Conservation (phyloP, 306 rosid species). For the Heteromeles arbutifolia region DNA sequence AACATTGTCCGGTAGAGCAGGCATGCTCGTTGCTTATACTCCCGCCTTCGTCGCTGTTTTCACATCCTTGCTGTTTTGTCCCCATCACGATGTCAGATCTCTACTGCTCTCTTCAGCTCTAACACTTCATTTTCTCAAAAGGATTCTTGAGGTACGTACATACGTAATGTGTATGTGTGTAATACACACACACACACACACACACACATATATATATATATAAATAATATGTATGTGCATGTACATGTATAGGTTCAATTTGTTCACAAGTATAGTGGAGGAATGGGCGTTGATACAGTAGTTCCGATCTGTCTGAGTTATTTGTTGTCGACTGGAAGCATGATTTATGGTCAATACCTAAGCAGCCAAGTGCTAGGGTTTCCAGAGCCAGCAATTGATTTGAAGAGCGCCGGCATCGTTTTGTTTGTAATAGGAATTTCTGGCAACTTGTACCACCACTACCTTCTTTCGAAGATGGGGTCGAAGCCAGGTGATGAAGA, state of each 20-base stretch:
- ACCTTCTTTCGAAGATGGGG: constrained; percentile 53
- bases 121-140: constrained; percentile 68
- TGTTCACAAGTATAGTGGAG: constrained; percentile 75
- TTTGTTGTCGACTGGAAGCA: constrained; percentile 29
- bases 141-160: constrained; percentile 53
- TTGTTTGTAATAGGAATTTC: constrained; percentile 48
- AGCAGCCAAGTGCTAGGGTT: constrained; percentile 19
- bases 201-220: no score
- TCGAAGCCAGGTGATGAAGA: constrained; percentile 40
- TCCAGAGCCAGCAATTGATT: constrained; percentile 48
- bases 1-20: constrained; percentile 34
- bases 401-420: constrained; percentile 39
- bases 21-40: constrained; percentile 56
- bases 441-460: constrained; percentile 89
- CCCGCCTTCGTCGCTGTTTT: constrained; percentile 58
- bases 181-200: no score
- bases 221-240: not conserved
- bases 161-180: not conserved
- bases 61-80: constrained; percentile 37
- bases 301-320: constrained; percentile 50
- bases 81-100: constrained; percentile 28
- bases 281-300: constrained; percentile 38
- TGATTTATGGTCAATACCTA: constrained; percentile 57
- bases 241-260: constrained; percentile 39
- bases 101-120: constrained; percentile 43